Base-by-base conservation (phyloP, 164 flowering plant species). In the grape (Vitis vinifera) region DNA sequence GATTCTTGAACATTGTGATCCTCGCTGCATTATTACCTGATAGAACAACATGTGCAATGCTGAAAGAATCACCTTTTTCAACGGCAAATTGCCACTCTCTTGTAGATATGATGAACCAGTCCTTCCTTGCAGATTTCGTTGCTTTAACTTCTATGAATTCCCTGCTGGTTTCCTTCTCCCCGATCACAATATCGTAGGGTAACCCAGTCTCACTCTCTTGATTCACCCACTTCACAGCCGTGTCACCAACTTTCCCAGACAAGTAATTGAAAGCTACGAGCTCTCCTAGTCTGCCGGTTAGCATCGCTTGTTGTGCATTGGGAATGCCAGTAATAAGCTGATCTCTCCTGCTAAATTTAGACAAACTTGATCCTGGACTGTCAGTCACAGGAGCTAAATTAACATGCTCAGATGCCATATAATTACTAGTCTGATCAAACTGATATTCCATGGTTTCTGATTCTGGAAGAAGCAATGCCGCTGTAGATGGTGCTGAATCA, bases 81-180 rank as follows among this genome's bases (percentile, higher is more conserved):
- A 69, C 52, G 5, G 97, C 99, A 73, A 88, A 90, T 63, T 90
- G 88, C 97, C 95, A 93, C 77, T 95, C 99, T 70, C 87, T 86
- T 1, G 74, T 62, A 10, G 98, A 69, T 71, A 96, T 90, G 3
- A 14, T 51, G 74, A 93, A 90, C 97, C 97, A 96, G 70, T 90
- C 88, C 74, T 91, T 96, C n/a, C 75, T 86, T 13, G 63, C 65
- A 60, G 87, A 86, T 73, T 27, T 82, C n/a, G 99, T 91, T 50
- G 99, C 78, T 81, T 93, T 96, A 19, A 96, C 99, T 83, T 96
- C 99, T 14, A 93, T 70, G 73, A 80, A 96, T 68, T 93, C 90
- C 65, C 19, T 66, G 52, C 31, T 69, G 23, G 67, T 80, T 16
- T 74, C 87, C 4, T 78, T 68, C 58, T 76, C 82, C 30, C 78